phyloP scores from a whole-genome alignment of 352 stramenopile species.

The Phytopythium kandeliae region DNA sequence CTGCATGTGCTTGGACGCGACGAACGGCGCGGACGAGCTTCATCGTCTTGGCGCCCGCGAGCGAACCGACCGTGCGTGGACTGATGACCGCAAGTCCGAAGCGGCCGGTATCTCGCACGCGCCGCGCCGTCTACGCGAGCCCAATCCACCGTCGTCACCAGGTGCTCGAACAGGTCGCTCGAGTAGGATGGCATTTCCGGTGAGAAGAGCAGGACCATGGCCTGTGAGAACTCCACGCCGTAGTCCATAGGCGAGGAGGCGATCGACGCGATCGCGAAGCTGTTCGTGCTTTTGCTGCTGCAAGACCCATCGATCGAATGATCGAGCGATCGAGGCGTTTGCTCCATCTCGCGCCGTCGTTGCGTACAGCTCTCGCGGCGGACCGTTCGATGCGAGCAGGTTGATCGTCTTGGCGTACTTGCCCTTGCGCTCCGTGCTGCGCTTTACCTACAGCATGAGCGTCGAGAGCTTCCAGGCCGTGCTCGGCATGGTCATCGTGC shows the following conservation, averaged over 20 bases:
- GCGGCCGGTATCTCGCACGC: constrained; percentile 26
- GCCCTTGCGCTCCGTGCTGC: constrained; percentile 48
- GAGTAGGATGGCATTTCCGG: constrained; percentile 54
- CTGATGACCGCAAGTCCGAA: constrained; percentile 60
- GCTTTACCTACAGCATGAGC: constrained; percentile 51
- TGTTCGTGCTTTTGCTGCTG: not conserved
- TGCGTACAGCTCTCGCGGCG: not conserved
- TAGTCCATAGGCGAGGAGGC: not conserved
- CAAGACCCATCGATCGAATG: too few relatives aligned
- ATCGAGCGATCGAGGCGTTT: too few relatives aligned
- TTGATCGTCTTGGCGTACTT: constrained; percentile 70
- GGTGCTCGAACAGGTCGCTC: constrained; percentile 51
- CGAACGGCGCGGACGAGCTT: constrained; percentile 54
- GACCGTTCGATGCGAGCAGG: constrained; percentile 18
- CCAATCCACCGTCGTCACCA: constrained; percentile 15
- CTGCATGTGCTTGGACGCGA: constrained; percentile 52
- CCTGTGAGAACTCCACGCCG: constrained; percentile 34
- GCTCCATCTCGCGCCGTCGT: too few relatives aligned
- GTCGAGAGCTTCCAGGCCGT: constrained; percentile 77
- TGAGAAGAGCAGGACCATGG: constrained; percentile 52
- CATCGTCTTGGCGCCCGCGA: constrained; percentile 39
- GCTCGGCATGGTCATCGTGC: constrained; percentile 50
- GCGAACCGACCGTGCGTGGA: constrained; percentile 46
- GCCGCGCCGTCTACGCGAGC: constrained; percentile 35
- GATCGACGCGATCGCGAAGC: not conserved